Base-by-base conservation (phyloP, 495 filamentous ascomycete genomes). In the Staphylotrichum longicolle region DNA sequence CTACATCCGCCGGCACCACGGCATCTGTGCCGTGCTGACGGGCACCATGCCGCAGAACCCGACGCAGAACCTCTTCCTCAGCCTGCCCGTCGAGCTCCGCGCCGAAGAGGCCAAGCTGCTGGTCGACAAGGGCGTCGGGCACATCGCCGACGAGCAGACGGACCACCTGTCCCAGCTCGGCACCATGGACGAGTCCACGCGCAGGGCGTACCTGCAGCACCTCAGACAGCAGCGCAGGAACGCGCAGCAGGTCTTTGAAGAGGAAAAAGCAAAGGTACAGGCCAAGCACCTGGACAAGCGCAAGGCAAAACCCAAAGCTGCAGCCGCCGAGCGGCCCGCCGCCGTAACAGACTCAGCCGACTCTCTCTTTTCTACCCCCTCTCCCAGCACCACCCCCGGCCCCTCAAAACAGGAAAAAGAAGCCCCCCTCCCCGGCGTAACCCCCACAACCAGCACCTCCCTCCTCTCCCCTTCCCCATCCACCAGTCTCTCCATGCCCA, bases 41-140 rank as follows among this genome's bases (percentile, higher is more conserved):
- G 94, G 94, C 46, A 90, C 88, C 3, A 85, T 97, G 45, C 91
- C 95, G 3, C 94, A 96, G 75, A 84, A 88, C 46, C 91, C 93
- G 6, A 91, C 93, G 66, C 94, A 98, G 73, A 98, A 97, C 78
- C 82, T 96, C 54, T 97, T 98, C 71, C 82, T 92, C 60, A 91
- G 94, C 20, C 74, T 98, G 41, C 94, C 94, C 2, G 68, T 97
- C 42, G 87, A 96, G 76, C 77, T 98, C 45, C 91, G 93, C 82
- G 86, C 90, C 1, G 94, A 98, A 72, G 94, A 98, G 77, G 92
- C 87, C 3, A 82, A 85, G 58, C 70, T 96, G 58, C 82, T 98
- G 39, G 86, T 96, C 61, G 90, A 96, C 65, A 88, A 86, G 66
- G 85, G 83, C 66, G 82, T 85, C 66, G 92, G 83, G 59, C 91